Evolutionary conservation across 345 rosid species (phyloP).

Genomic region (Brassica cretica): DNA sequence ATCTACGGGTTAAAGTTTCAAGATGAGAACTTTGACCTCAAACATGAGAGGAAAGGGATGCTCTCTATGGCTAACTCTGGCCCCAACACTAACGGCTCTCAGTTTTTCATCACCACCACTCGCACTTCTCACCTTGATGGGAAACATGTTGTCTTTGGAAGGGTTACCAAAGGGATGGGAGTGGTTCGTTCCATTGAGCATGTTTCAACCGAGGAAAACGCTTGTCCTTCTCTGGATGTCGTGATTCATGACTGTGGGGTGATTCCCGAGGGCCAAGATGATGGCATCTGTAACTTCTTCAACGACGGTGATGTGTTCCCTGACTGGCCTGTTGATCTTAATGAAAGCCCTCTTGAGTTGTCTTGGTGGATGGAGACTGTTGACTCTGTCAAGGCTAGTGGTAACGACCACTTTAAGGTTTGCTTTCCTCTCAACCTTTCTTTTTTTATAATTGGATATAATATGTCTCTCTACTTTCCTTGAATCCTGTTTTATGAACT

Average conservation of each 20-base stretch:
- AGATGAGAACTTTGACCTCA: slow-evolving; percentile 82
- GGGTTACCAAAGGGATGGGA: slow-evolving; percentile 88
- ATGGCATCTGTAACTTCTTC: slow-evolving; percentile 76
- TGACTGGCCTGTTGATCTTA: slow-evolving; percentile 93
- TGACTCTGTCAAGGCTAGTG: slow-evolving; percentile 66
- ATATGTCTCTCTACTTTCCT: not conserved
- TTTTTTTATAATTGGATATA: not conserved
- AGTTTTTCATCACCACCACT: slow-evolving; percentile 90
- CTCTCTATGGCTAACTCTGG: slow-evolving; percentile 92
- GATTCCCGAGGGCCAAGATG: slow-evolving; percentile 71
- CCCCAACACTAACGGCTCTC: slow-evolving; percentile 89
- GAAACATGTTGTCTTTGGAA: slow-evolving; percentile 92
- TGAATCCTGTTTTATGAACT: not conserved
- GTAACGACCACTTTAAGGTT: slow-evolving; percentile 83
- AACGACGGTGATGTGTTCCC: slow-evolving; percentile 89
- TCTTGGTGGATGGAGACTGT: slow-evolving; percentile 94
- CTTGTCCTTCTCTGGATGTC: slow-evolving; percentile 62
- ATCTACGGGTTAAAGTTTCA: slow-evolving; percentile 86
- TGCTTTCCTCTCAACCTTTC: not conserved
- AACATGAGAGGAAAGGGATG: slow-evolving; percentile 97
- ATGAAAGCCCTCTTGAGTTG: slow-evolving; percentile 57
- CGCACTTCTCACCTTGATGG: slow-evolving; percentile 88
- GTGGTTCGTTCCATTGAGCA: slow-evolving; percentile 87
- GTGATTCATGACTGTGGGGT: slow-evolving; percentile 76
- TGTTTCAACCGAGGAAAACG: slow-evolving; percentile 52